Base-by-base conservation (phyloP, 2,329 filamentous ascomycete species). In the Botrytis tulipae region DNA sequence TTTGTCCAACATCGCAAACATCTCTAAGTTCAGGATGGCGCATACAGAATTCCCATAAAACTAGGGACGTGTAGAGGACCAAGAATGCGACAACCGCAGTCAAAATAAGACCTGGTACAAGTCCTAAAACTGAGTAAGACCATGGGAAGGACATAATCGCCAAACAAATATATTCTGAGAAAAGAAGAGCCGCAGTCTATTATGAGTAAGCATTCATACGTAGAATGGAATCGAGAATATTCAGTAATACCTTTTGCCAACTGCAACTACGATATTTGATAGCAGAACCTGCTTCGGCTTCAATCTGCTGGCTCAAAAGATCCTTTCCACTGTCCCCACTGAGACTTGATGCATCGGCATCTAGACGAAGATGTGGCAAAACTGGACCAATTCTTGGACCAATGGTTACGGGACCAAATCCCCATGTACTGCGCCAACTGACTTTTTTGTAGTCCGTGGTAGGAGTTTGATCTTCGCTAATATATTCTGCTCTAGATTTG, bases 121-220 rank as follows among this genome's bases (percentile, higher is more conserved):
- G 87, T 12, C 95, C 95, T 12, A 98, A 88, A 42, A 95, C 85
- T 61, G 93, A 93, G 83, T 98, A 98, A 0, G 94, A 97, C 87
- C 93, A 97, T 0, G 95, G 95, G 78, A 98, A 98, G 69, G 93
- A 97, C 94, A 98, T 97, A 81, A 97, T 97, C 74, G 89, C 86
- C 83, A 98, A 84, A 82, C 94, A 97, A 74, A 98, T 98, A 82
- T 98, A 98, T 85, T 98, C 95, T 69, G 93, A 96, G 83, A 98
- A 97, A 70, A 98, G 89, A 78, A 97, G 82, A 1, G 92, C 94
- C 0, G 95, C 94, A 71, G 95, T 97, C 92, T 72, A 60, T n/a
- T 29, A 14, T 16, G 32, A 10, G 65, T 72, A 51, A 68, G 61
- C 40, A 40, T 18, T 40, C 20, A 59, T n/a, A 29, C 29, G 20